Percentiles rank a stretch among this genome's conserved stretches.
These are phyloP conservation scores for Cercospora brassicicola DNA, from an alignment of 2,329 filamentous ascomycete genomes.

Conservation along the genomic window DNA sequence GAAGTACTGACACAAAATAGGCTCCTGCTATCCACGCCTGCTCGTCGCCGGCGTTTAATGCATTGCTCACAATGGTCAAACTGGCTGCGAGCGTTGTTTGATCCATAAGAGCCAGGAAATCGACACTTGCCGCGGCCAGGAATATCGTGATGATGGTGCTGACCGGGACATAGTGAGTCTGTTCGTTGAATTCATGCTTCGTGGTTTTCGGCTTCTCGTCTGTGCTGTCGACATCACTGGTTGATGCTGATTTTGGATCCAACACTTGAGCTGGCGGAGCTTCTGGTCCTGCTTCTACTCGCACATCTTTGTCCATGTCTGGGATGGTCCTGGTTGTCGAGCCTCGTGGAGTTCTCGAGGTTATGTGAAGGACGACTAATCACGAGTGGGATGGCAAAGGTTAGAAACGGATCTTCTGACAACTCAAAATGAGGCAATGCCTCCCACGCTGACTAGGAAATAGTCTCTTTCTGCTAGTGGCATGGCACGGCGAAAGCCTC, in stretches of 20 bases:
- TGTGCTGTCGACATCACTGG: constrained; percentile 7
- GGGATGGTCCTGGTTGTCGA: neutral
- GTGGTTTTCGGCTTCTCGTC: constrained; percentile 11
- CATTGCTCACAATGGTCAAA: constrained; percentile 56
- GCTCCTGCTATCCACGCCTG: constrained; percentile 58
- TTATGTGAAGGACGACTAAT: neutral
- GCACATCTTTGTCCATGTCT: constrained; percentile 17
- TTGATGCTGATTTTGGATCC: neutral
- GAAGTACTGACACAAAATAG: constrained; percentile 50
- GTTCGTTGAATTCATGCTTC: constrained; percentile 52
- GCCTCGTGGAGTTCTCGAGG: neutral
- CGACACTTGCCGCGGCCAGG: constrained; percentile 57
- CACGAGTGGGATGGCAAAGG: neutral
- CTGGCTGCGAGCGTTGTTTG: constrained; percentile 59
- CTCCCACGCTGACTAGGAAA: neutral
- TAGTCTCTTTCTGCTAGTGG: constrained; percentile 3
- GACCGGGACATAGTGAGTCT: constrained; percentile 57
- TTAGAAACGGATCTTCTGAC: neutral
- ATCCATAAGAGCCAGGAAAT: constrained; percentile 58
- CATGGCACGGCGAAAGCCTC: neutral
- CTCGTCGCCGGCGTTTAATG: constrained; percentile 52
- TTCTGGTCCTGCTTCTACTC: constrained; percentile 8
- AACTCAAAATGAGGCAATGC: neutral
- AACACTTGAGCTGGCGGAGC: neutral
- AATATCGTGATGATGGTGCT: constrained; percentile 59